These are phyloP conservation scores for Psilocybe cubensis DNA, from an alignment of 768 basidiomycete species.

Conservation along the genomic window DNA sequence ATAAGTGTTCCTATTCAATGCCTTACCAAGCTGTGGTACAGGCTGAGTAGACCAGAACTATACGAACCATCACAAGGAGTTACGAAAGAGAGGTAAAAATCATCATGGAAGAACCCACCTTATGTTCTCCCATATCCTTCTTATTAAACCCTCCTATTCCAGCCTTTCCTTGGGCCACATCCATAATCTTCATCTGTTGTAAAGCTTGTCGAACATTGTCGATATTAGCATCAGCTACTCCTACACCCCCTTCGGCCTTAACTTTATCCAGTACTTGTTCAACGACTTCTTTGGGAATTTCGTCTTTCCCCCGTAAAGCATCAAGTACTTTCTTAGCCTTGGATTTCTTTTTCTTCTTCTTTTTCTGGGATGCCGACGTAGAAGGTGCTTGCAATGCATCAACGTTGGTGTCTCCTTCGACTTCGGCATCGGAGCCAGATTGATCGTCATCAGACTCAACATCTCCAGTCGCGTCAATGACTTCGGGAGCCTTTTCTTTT, in stretches of 20 bases:
- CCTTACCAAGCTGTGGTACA: slow-evolving; percentile 82
- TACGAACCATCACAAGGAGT: background rate
- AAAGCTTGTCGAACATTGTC: slow-evolving; percentile 71
- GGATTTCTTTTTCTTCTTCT: slow-evolving; percentile 90
- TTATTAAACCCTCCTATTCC: slow-evolving; percentile 75
- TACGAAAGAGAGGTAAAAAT: background rate
- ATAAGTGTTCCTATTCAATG: background rate
- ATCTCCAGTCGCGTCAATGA: slow-evolving; percentile 38
- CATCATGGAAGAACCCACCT: slow-evolving; percentile 50
- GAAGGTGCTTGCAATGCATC: slow-evolving; percentile 43
- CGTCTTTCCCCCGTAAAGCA: slow-evolving; percentile 49
- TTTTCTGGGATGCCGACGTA: slow-evolving; percentile 48
- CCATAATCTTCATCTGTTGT: slow-evolving; percentile 83
- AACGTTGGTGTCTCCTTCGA: slow-evolving; percentile 32
- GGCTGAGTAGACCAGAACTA: slow-evolving; percentile 99
- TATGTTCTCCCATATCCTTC: slow-evolving; percentile 87
- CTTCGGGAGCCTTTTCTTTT: slow-evolving; percentile 44
- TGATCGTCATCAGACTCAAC: slow-evolving; percentile 16
- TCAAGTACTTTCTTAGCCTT: slow-evolving; percentile 60
- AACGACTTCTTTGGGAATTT: slow-evolving; percentile 64
- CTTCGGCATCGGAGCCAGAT: slow-evolving; percentile 19
- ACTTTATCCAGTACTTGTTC: slow-evolving; percentile 71
- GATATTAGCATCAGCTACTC: slow-evolving; percentile 52
- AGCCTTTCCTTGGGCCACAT: slow-evolving; percentile 81
- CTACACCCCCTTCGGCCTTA: slow-evolving; percentile 55